Evolutionary conservation across 108 stramenopile species (phyloP), one percentile per base, ranked within the genome.

Genomic region (Ochromonas danica): DNA sequence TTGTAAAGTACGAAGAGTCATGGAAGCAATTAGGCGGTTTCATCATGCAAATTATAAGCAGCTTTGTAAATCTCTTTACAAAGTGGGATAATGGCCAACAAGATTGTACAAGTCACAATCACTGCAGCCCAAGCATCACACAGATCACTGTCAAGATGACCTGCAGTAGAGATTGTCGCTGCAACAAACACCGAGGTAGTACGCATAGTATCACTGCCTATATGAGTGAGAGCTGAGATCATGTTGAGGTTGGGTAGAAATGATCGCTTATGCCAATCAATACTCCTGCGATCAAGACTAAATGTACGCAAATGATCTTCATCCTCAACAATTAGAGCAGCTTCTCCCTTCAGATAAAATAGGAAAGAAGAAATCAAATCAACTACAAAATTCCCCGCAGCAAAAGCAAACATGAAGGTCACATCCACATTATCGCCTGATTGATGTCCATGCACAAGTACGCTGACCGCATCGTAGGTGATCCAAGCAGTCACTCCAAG

Each of bases 71-170:
- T 75, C 31, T 75, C 72, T 30, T 27, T 42, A 33, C 17, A 17
- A 10, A 75, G 31, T 36, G 72, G 72, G 38, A 75, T 60, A 36
- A 75, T 33, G 51, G n/a, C 17, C 3, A 3, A 3, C 3, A 75
- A 27, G 31, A 75, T 75, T 27, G 72, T 75, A 22, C 6, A 35
- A 33, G 72, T 33, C 6, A 75, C 72, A 31, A 75, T 33, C 3
- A 75, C 51, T 27, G 72, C 36, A 6, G 72, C 72, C 72, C 72
- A 75, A 10, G 72, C 72, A 25, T 75, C 72, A 36, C 72, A 75
- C 3, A 75, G 17, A 31, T 45, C 25, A 10, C 72, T 33, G 14
- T 3, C 3, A 22, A 33, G 6, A 33, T 36, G 3, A 6, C 14
- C 38, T 14, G 40, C n/a, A 27, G 45, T 33, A 6, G 72, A 6